phyloP scores from a whole-genome alignment of 176 grass and related monocot genomes.

The Chrysopogon serrulatus region DNA sequence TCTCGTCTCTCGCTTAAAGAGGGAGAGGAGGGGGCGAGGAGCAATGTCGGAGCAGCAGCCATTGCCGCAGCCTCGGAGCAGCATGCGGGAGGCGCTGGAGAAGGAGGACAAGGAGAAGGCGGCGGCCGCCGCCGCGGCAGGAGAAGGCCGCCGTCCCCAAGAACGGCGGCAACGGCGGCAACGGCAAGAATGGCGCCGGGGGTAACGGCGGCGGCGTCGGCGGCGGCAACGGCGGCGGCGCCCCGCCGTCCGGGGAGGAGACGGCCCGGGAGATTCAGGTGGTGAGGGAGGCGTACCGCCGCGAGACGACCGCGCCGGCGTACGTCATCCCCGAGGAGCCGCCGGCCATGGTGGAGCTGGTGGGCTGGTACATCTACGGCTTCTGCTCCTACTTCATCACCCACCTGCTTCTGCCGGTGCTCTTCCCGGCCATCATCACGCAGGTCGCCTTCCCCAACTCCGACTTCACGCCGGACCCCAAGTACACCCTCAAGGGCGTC shows the following conservation, averaged over 20 bases:
- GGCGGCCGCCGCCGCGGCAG: conserved; percentile 25
- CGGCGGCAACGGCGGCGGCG: neutral
- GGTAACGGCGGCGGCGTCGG: neutral
- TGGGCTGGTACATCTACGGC: conserved; percentile 72
- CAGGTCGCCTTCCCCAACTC: conserved; percentile 62
- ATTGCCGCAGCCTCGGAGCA: conserved; percentile 60
- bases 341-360: conserved; percentile 60
- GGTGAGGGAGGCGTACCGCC: conserved; percentile 52
- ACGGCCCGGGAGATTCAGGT: conserved; percentile 71
- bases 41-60: conserved; percentile 70
- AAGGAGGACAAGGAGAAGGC: conserved; percentile 77
- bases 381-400: conserved; percentile 95
- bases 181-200: conserved; percentile 6
- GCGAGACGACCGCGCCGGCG: conserved; percentile 40
- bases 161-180: neutral
- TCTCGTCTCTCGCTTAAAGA: conserved; percentile 35
- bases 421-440: conserved; percentile 79
- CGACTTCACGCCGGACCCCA: conserved; percentile 44
- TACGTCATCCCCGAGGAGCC: conserved; percentile 72
- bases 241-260: conserved; percentile 23
- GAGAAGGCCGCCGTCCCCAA: conserved; percentile 30
- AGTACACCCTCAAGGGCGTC: conserved; percentile 43
- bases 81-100: conserved; percentile 79
- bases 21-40: neutral
- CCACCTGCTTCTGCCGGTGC: conserved; percentile 73